Evolutionary conservation across 176 grass and related monocot genomes (phyloP), one percentile per base, ranked within the genome.

Genomic region (Eleusine indica): DNA sequence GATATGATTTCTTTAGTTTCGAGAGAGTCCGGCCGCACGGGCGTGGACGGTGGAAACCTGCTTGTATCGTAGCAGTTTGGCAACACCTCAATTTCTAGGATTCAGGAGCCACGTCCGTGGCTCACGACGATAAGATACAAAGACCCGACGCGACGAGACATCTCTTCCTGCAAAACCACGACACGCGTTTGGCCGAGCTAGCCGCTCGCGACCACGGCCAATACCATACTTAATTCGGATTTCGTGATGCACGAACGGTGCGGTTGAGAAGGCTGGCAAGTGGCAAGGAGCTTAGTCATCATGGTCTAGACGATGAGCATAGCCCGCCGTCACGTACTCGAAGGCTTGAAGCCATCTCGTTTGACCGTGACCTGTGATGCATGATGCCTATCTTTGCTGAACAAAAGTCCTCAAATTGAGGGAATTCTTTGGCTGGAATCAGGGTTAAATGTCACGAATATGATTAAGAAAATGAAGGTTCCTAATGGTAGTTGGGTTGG

Each of bases 291-390:
- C 25, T 28, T 43, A 66, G 46, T 66, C 58, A 71, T 74, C 58
- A 71, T 3, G 17, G 70, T 58, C 47, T 29, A 39, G 66, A 22
- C 17, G 16, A 25, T 46, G 9, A n/a, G 68, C 52, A 13, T 32
- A 56, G 58, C 76, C 17, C 48, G 57, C 62, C 78, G 3, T 47
- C 62, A 17, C 70, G 40, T 22, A 18, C 44, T 11, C 4, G 18
- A 28, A 17, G 46, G 15, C 22, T 21, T 72, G 70, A 76, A 85
- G 72, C 78, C 83, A 75, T 89, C 78, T 57, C 18, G 43, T 86
- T 66, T 86, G 88, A 77, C 72, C 57, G 1, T 29, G 56, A 66
- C 65, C 4, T 28, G 13, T 0, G 8, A 29, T 61, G 1, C 51
- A 18, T n/a, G 38, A 71, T 54, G 49, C 70, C 22, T 70, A 7